Conservation (phyloP, 2,329 filamentous ascomycete species). For the Verticillium longisporum region DNA sequence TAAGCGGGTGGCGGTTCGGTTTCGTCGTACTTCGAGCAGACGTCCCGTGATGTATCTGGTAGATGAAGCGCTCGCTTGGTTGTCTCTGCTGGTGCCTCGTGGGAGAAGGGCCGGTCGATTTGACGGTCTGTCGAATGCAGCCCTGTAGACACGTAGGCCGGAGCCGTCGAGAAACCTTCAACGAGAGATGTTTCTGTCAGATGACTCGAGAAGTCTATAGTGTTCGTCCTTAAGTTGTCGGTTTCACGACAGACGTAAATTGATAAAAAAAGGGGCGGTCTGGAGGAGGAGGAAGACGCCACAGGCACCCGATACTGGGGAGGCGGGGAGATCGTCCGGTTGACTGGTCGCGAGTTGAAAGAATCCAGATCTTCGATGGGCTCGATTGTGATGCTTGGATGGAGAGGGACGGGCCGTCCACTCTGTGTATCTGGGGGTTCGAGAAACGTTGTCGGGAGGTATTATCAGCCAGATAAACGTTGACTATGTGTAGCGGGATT, state of each 20-base stretch:
- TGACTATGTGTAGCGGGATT: no score
- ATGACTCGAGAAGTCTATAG: not conserved
- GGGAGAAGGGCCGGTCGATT: conserved; percentile 30
- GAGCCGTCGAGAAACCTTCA: conserved; percentile 31
- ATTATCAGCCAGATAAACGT: no score
- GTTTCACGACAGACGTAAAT: conserved; percentile 40
- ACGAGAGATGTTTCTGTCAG: conserved; percentile 18
- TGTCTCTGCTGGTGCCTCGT: conserved; percentile 57
- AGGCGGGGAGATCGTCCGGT: conserved; percentile 42
- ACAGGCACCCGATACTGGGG: conserved; percentile 54
- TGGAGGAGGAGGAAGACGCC: conserved; percentile 40
- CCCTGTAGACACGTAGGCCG: conserved; percentile 45
- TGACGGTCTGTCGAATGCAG: conserved; percentile 30
- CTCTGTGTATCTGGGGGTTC: conserved; percentile 13
- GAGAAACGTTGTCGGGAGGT: no score
- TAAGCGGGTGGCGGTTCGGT: conserved; percentile 93
- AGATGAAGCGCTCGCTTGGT: conserved; percentile 69
- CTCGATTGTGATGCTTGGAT: conserved; percentile 15
- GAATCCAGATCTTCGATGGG: not conserved
- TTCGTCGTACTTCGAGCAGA: conserved; percentile 71
- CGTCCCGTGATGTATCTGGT: conserved; percentile 71
- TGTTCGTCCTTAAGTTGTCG: conserved; percentile 24
- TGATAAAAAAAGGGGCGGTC: conserved; percentile 54
- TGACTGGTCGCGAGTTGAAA: conserved; percentile 13
- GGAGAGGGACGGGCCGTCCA: conserved; percentile 35